Evolutionary conservation across 768 basidiomycete genomes (phyloP), one percentile per base, ranked within the genome.

Genomic region (Boletus subcaerulescens): DNA sequence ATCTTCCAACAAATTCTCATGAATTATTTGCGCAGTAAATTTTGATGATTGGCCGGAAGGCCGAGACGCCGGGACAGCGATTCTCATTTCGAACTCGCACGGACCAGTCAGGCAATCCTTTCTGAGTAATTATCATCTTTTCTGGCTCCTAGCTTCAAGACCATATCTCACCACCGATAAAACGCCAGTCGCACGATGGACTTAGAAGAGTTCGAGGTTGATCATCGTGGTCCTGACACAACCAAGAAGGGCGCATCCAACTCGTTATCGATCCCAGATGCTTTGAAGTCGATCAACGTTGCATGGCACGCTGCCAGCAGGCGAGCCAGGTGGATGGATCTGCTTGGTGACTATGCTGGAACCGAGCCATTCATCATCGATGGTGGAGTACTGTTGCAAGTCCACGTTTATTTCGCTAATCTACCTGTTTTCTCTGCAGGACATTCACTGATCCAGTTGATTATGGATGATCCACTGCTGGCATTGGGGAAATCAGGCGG

Each of bases 321-420:
- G 53, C 55, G 63, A 26, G 77, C 74, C 13, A 64, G 81, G 53
- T 81, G 80, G 82, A 87, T 88, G 85, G 86, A 88, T 65, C 73
- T 88, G 10, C 69, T 88, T 29, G 85, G 85, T 4, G 87, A 86
- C 62, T 88, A 86, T 65, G 86, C 83, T 20, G 87, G 87, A 2
- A 77, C 64, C 35, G 87, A 89, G 62, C 75, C 76, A 15, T 89
- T 89, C 61, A 61, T 87, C 39, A 73, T 89, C 53, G 85, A 87
- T 65, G 86, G 86, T 82, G 64, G 17, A 26, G 52, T 36, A 64
- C 58, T 40, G 1, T 50, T 32, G 18, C 35, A 42, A 18, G 20
- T 24, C 24, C 13, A 41, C 36, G 3, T 17, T 49, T 42, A 12
- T 44, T 44, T 46, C 14, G 18, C 45, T 64, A 6, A 57, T 53